Evolutionary conservation across 106 monocot genomes (phyloP), one percentile per base, ranked within the genome.

Genomic region (Acanthochlamys bracteata): DNA sequence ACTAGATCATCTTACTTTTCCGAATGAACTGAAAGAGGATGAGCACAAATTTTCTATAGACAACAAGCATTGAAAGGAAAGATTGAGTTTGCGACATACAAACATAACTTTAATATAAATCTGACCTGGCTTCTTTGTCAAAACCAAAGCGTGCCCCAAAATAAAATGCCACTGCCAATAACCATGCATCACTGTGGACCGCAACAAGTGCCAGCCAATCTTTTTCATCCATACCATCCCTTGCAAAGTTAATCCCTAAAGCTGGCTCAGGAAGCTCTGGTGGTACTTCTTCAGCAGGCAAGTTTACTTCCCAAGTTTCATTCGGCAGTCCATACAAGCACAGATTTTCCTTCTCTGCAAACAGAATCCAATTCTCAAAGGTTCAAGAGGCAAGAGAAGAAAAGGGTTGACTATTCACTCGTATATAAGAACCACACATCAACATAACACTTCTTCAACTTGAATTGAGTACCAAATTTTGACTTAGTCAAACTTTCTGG

Each of bases 191-290:
- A 66, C 93, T 93, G 59, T 93, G 93, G 53, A 93, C 93, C 40
- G 93, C 93, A 60, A 93, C 93, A 11, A 93, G 75, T 17, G 93
- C 68, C 41, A 93, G 41, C 93, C 93, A 93, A 57, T 93, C 93
- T 52, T 83, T 89, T 39, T 79, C 84, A 49, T 76, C 79, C 93
- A 93, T 93, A 25, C 93, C 93, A 79, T 93, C 88, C 25, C 93
- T 80, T 40, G 93, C 93, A 72, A 93, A 93, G 65, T 93, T 93
- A 45, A 93, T 93, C 14, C 93, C 93, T 20, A 93, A 63, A 39
- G 85, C 93, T 21, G 93, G 93, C 66, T 93, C 93, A 24, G 93
- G 93, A 71, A 93, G 89, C 59, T 93, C 93, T 19, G 93, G 93
- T 51, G 93, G 93, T 25, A 93, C 93, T 59, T 93, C 93, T 57